A percentile compares a stretch with the other conserved stretches of the same genome.
Evolutionary conservation across 495 filamentous ascomycete species (phyloP).

Genomic region (Aspergillus ellipticus): DNA sequence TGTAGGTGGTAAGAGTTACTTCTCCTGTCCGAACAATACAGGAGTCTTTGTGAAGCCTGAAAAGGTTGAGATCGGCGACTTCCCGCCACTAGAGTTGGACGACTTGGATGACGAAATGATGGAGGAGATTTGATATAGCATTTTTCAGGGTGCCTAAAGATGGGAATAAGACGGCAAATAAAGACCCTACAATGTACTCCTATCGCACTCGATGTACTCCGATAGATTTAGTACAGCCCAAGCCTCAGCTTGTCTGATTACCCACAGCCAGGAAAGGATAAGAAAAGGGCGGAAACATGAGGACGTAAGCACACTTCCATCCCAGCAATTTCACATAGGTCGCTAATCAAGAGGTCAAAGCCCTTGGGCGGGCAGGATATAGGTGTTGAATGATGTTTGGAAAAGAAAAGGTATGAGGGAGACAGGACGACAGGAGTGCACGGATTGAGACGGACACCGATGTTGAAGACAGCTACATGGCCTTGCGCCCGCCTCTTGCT

Average conservation of each 20-base stretch:
- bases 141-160: background rate
- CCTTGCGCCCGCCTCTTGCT: slow-evolving; percentile 16
- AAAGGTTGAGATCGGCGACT: slow-evolving; percentile 85
- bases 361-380: background rate
- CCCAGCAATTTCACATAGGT: background rate
- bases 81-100: slow-evolving; percentile 54
- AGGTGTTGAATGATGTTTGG: background rate
- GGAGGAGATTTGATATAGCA: slow-evolving; percentile 72
- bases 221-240: background rate
- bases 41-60: slow-evolving; percentile 90
- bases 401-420: background rate
- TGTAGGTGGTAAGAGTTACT: slow-evolving; percentile 73
- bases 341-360: slow-evolving; percentile 1
- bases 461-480: background rate
- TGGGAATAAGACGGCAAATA: background rate
- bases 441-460: background rate
- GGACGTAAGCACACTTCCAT: background rate
- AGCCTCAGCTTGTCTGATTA: background rate
- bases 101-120: slow-evolving; percentile 77
- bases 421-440: background rate
- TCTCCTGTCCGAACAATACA: slow-evolving; percentile 63
- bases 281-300: background rate
- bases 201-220: background rate
- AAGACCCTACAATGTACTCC: background rate
- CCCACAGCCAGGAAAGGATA: background rate